These are phyloP conservation scores for Fraxinus platypoda DNA, from an alignment of 305 asterid species.

Conservation along the genomic window DNA sequence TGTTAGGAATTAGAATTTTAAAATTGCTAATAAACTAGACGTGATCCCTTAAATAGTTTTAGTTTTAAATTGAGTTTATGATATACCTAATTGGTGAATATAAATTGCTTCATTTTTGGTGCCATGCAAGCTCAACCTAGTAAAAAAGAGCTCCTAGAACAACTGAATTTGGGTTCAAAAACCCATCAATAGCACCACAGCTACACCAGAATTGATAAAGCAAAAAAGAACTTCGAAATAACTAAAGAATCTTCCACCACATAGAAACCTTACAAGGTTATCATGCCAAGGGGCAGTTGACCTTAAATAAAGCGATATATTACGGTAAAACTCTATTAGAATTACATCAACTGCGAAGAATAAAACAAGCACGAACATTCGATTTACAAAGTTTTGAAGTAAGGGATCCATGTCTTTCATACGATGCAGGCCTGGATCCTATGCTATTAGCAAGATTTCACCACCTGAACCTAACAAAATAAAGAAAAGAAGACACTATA, in stretches of 20 bases:
- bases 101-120: background rate
- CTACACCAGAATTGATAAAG: background rate
- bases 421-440: conserved; percentile 13
- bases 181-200: background rate
- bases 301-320: background rate
- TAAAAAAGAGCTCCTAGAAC: background rate
- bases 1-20: background rate
- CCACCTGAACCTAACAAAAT: conserved; percentile 47
- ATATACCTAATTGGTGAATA: background rate
- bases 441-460: conserved; percentile 43
- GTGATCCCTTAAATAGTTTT: background rate
- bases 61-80: background rate
- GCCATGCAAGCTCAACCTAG: background rate
- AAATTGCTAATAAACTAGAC: background rate
- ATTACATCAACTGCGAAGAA: background rate
- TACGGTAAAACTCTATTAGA: background rate
- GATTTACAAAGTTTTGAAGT: background rate
- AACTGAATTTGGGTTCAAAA: background rate
- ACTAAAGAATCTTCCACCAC: background rate
- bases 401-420: background rate
- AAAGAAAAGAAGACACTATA: background rate
- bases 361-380: background rate
- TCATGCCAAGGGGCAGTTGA: background rate
- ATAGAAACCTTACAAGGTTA: background rate
- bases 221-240: background rate